Percentiles rank a stretch among this genome's conserved stretches.
Evolutionary conservation across 2,329 filamentous ascomycete genomes (phyloP).

Genomic region (Keithomyces neogunnii): DNA sequence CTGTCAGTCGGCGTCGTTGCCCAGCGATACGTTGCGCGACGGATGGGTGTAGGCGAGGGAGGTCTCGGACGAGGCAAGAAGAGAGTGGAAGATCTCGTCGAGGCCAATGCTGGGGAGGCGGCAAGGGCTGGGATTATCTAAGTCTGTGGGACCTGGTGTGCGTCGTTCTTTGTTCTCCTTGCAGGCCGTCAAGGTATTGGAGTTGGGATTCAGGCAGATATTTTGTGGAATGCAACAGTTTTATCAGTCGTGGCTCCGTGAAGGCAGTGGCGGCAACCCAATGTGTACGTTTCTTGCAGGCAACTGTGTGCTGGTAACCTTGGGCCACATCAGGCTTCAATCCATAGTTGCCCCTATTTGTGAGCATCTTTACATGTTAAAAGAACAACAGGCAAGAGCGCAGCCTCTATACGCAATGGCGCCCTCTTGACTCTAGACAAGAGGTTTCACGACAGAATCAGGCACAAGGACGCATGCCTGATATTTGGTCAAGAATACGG

Average conservation of each 20-base stretch:
- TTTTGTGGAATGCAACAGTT: not conserved
- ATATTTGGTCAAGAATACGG: no score
- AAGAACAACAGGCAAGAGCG: no score
- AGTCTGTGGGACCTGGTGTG: conserved; percentile 5
- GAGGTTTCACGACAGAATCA: no score
- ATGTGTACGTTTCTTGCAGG: not conserved
- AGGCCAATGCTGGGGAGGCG: conserved; percentile 50
- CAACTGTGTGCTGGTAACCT: no score
- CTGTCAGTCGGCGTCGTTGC: conserved; percentile 78
- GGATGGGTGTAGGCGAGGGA: conserved; percentile 93
- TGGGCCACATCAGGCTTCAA: no score
- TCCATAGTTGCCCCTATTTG: no score
- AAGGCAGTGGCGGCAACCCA: not conserved
- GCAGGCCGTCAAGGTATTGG: conserved; percentile 1
- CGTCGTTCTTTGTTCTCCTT: not conserved
- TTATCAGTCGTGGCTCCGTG: not conserved
- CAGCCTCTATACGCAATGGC: no score
- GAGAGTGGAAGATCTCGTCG: conserved; percentile 45
- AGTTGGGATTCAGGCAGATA: conserved; percentile 1
- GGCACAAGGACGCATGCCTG: no score
- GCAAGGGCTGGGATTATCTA: conserved; percentile 49
- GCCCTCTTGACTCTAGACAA: no score
- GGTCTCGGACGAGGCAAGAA: conserved; percentile 54
- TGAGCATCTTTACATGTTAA: not conserved
- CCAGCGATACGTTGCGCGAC: conserved; percentile 85